Base-by-base conservation (phyloP, 169 alveolate genomes). In the Eimeria zaria region DNA sequence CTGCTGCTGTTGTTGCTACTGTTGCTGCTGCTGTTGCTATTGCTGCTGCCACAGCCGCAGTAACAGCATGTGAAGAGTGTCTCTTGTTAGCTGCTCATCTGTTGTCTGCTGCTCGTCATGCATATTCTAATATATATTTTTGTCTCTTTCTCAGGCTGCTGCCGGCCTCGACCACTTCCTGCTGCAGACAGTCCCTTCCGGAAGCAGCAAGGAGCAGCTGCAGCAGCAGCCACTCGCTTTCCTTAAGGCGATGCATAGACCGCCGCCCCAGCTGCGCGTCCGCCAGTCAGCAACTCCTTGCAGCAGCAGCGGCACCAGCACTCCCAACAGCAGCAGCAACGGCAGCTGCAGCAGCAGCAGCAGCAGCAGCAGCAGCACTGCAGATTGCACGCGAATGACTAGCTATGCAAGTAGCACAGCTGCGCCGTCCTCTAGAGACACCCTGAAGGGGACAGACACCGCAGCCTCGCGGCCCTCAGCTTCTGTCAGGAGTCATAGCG, bases 301-400 rank as follows among this genome's bases (percentile, higher is more conserved):
- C 48, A 7, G 89, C 89, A 80, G 73, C 89, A 48, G 89, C 89
- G 39, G 73, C 48, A 5, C 64, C 22, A 27, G 64, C 24, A 46
- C 64, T 12, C 48, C 44, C 89, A 80, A 24, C 51, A 73, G 44
- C 51, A 73, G 8, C 83, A 1, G n/a, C 83, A 73, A 39, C 51
- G 48, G 48, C 83, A 73, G 83, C 36, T n/a, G n/a, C n/a, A 62
- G 36, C 85, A 74, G 60, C 85, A 74, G 53, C 83, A 33, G 53
- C 83, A 71, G 83, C 85, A 74, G 85, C 85, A 74, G 85, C 85
- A 80, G 89, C 89, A 80, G 89, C 89, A 80, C 73, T 33, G 89
- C 89, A 51, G 89, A 80, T 48, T 51, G 89, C 71, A 80, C 89
- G 67, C 89, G 89, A 80, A 27, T 80, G 64, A 80, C 30, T 16